Evolutionary conservation across 805 yeast species (phyloP).

Genomic region (Wickerhamomyces canadensis): DNA sequence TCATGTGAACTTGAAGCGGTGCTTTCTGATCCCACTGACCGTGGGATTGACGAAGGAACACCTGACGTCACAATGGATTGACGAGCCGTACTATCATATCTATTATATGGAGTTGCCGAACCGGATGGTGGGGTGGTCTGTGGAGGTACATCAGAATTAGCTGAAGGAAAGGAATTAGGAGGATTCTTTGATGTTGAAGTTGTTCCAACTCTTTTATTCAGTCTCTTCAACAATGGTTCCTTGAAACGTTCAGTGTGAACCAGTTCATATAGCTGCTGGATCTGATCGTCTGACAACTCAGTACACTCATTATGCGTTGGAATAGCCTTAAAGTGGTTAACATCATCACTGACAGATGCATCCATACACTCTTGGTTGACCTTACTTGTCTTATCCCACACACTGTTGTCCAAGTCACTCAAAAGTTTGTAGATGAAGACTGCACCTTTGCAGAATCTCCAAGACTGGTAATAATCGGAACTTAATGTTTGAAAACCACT

Average conservation of each 20-base stretch:
- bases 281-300: not conserved
- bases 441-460: constrained; percentile 55
- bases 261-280: constrained; percentile 11
- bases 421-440: constrained; percentile 34
- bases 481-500: constrained; percentile 39
- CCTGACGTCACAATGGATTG: no score
- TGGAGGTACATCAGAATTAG: no score
- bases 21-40: not conserved
- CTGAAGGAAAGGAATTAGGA: no score
- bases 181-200: not conserved
- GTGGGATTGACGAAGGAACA: not conserved
- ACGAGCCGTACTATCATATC: no score
- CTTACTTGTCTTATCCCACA: constrained; percentile 21
- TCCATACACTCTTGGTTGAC: constrained; percentile 17
- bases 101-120: no score
- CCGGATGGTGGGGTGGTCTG: no score
- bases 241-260: constrained; percentile 12
- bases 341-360: constrained; percentile 1
- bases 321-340: constrained; percentile 1
- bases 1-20: not conserved
- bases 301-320: not conserved
- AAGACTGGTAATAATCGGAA: constrained; percentile 54
- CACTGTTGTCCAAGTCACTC: constrained; percentile 23
- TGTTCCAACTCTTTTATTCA: not conserved
- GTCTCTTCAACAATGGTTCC: constrained; percentile 4